phyloP scores from a whole-genome alignment of 768 basidiomycete genomes.

The Suillus alpinus region DNA sequence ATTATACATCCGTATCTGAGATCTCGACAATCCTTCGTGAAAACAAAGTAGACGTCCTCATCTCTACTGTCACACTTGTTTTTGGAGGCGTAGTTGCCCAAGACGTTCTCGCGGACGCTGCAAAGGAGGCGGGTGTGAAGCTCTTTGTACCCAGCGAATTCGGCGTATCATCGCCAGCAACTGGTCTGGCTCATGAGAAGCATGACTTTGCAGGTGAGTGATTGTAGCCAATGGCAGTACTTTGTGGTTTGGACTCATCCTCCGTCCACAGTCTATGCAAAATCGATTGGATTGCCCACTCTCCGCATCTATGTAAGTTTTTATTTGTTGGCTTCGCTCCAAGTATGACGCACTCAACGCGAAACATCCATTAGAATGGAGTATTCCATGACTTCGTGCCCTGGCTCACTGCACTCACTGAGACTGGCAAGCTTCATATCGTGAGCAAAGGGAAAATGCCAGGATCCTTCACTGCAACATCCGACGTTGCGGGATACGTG shows the following conservation, averaged over 20 bases:
- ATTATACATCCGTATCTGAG: background rate
- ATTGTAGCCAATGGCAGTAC: background rate
- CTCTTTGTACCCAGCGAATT: conserved; percentile 32
- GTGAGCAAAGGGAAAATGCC: conserved; percentile 24
- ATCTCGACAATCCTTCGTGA: conserved; percentile 1
- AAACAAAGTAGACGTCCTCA: conserved; percentile 7
- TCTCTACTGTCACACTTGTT: conserved; percentile 1
- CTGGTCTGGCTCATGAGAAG: background rate
- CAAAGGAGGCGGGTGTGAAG: conserved; percentile 25
- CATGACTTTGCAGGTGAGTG: conserved; percentile 1
- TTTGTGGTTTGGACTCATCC: background rate
- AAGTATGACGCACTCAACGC: background rate
- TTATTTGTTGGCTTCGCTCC: conserved; percentile 13
- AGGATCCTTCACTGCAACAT: conserved; percentile 19
- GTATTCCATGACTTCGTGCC: conserved; percentile 16
- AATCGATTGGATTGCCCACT: conserved; percentile 19
- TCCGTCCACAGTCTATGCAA: conserved; percentile 14
- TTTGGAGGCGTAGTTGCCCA: conserved; percentile 16
- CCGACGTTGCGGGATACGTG: conserved; percentile 27
- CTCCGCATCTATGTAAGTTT: conserved; percentile 5
- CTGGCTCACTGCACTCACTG: conserved; percentile 11
- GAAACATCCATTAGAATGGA: conserved; percentile 17
- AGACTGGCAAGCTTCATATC: conserved; percentile 18
- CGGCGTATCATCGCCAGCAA: conserved; percentile 12
- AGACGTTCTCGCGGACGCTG: background rate